Evolutionary conservation across 805 yeast genomes (phyloP), one percentile per base, ranked within the genome.

Genomic region (Brettanomyces nanus): DNA sequence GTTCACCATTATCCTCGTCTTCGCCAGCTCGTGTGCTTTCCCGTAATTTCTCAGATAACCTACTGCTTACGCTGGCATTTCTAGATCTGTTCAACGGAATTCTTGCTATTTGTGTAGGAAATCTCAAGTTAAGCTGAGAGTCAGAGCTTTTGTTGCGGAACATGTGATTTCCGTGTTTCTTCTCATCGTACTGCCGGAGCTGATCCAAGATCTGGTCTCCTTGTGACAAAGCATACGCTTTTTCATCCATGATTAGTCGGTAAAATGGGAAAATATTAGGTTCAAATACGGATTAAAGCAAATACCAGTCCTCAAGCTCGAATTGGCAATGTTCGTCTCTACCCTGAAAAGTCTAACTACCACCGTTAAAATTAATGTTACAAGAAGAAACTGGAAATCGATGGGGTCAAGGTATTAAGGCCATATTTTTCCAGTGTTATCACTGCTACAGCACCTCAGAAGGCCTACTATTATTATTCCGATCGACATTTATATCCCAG

Each of bases 181-280:
- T 45, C 28, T 48, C 46, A 39, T 59, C 65, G 39, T 54, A 59
- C 35, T 52, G 56, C n/a, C 57, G 51, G 15, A 59, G 48, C 42
- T 59, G 65, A 36, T 53, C 53, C 28, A 59, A 33, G 19, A 59
- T 44, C 41, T 59, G 62, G 37, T 56, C 62, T 1, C 63, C 61
- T 34, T 58, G 63, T 4, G 64, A 55, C 15, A 54, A 37, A 58
- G 57, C 56, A 9, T 19, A 27, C n/a, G 14, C 21, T 17, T 32
- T 32, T 22, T 32, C 35, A 22, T 32, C 35, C 35, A 32, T 30
- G n/a, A 6, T 28, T 15, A 10, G 27, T 23, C 9, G 9, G 27
- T 10, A 23, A n/a, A n/a, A n/a, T n/a, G n/a, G n/a, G n/a, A n/a
- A n/a, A n/a, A n/a, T n/a, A n/a, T n/a, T n/a, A n/a, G n/a, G n/a